Base-by-base conservation (phyloP, 2,329 filamentous ascomycete genomes). In the Immersiporthe knoxdaviesiana region DNA sequence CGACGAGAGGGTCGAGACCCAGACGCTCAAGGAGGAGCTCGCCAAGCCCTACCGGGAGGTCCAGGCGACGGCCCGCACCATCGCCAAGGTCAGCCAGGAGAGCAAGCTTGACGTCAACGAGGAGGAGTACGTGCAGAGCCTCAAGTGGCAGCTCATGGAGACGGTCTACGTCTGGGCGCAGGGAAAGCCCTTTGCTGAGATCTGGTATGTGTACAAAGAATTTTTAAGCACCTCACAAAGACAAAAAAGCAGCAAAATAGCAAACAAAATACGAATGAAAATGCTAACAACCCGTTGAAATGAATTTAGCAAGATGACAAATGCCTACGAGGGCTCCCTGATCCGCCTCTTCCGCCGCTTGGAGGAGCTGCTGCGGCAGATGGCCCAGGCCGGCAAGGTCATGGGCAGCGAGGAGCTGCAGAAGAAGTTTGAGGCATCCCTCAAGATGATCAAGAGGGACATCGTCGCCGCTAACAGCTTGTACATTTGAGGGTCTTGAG, bases 141-240 rank as follows among this genome's bases (percentile, higher is more conserved):
- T 99, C 82, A 97, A 97, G 83, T 94, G 90, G 84, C 91, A 98
- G 83, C 84, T 99, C 64, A 98, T 99, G 95, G 95, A 97, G 77
- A 96, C 97, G 47, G 94, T 99, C 4, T 92, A 90, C 76, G 87
- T 92, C 7, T 99, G 96, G 96, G 91, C 93, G 6, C 91, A 96
- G 74, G 96, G 95, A 63, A 92, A 91, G 74, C 90, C 92, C 0
- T 99, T 99, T 83, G 89, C 92, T 0, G 90, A 97, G 74, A 97
- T 99, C 72, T 98, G 96, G 95, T 97, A 88, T 77, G 93, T 88
- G 68, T 41, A 68, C 4, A 47, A 37, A n/a, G n/a, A n/a, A 8
- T 35, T 35, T 21, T 21, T 7, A 21, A 12, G 1, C 3, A 1
- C 54, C 39, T 30, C 1, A n/a, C 21, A 2, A 10, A 8, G 2